Conservation (phyloP, 2,329 filamentous ascomycete species). For the Cercospora zeina region DNA sequence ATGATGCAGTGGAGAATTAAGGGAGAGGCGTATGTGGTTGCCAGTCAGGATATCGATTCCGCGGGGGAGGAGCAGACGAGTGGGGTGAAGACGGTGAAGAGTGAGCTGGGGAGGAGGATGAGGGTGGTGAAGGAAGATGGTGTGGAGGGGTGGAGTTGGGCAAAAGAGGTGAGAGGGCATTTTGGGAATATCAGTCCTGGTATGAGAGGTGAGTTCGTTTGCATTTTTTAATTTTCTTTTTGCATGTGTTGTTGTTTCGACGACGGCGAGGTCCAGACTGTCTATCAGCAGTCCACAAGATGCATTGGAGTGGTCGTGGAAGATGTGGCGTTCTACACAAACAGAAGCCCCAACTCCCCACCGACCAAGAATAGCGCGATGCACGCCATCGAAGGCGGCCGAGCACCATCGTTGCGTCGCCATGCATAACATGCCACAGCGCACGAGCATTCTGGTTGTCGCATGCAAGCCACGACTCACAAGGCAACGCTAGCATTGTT, state of each 20-base stretch:
- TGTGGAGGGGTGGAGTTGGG: conserved; percentile 69
- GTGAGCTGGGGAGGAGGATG: conserved; percentile 64
- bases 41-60: conserved; percentile 60
- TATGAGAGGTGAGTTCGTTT: conserved; percentile 67
- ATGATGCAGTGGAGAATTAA: conserved; percentile 82
- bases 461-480: conserved; percentile 16
- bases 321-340: not conserved
- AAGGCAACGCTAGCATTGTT: conserved; percentile 2
- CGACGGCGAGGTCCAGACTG: conserved; percentile 9
- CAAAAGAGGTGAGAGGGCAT: conserved; percentile 75
- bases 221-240: not conserved
- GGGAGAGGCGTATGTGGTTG: conserved; percentile 74
- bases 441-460: conserved; percentile 17
- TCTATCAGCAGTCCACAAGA: not conserved
- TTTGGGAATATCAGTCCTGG: conserved; percentile 84
- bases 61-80: conserved; percentile 50
- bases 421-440: not conserved
- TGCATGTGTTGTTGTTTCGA: not conserved
- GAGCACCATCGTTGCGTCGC: conserved; percentile 10
- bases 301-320: not conserved
- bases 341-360: too few species aligned
- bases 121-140: conserved; percentile 51
- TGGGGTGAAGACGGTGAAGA: conserved; percentile 60
- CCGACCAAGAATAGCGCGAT: conserved; percentile 3
- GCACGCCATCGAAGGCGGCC: not conserved